Evolutionary conservation across 352 stramenopile genomes (phyloP), one percentile per base, ranked within the genome.

Genomic region (Nothophytophthora sp.): DNA sequence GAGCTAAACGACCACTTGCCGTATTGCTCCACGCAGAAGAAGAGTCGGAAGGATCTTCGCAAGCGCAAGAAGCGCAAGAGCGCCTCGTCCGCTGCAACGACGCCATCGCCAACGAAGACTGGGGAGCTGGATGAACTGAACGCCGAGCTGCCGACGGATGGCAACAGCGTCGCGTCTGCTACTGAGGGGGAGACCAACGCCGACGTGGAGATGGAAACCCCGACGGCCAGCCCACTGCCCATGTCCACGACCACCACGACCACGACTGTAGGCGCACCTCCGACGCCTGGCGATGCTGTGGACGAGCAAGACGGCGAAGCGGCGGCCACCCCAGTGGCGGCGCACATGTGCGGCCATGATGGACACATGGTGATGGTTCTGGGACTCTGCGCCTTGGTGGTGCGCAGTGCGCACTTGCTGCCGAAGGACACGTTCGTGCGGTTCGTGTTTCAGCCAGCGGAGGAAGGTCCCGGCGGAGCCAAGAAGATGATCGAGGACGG

Each of bases 301-400:
- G 70, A 81, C 19, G 67, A 81, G 1, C 44, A 68, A 15, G 56
- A 74, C 11, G 56, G 66, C 32, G 66, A 78, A 8, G 43, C 38
- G 19, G 23, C 52, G 34, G 30, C 44, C 23, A 41, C 50, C 4
- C 52, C 71, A 5, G 60, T 64, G 13, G 79, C 77, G 2, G 83
- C 83, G 61, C 96, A 99, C 72, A 96, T 96, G 50, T 98, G 95
- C 58, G 96, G 96, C 37, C 96, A 99, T 50, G 96, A 99, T 69
- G 94, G 86, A 5, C 96, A 99, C 67, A 98, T 96, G 67, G 88
- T 86, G 7, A 98, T 98, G 68, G 73, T 98, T 1, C 60, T 98
- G 12, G 95, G 92, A n/a, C 81, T 97, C 19, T 81, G 86, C 8
- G 81, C 78, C 13, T 53, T 97, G 41, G 58, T 97, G 3, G 72